Percentiles rank a stretch among this genome's conserved stretches.
These are phyloP conservation scores for Clitocybe nebularis DNA, from an alignment of 1,284 basidiomycete species.

Conservation along the genomic window DNA sequence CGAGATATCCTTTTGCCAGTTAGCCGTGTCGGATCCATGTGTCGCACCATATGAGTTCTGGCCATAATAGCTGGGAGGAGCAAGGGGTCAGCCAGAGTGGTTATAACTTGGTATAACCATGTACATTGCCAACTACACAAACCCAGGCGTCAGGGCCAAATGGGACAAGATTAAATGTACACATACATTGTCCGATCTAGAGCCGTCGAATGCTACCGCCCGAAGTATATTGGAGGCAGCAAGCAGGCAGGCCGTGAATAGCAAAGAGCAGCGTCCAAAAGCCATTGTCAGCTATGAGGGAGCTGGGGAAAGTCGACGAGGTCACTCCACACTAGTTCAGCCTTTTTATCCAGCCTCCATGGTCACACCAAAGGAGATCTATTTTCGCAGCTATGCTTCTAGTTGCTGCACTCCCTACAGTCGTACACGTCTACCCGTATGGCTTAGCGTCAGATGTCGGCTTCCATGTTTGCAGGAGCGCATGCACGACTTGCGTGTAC, in stretches of 20 bases:
- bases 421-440: not conserved
- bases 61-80: constrained; percentile 24
- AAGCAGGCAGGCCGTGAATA: constrained; percentile 10
- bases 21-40: constrained; percentile 34
- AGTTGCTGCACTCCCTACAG: not conserved
- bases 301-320: not conserved
- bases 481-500: not conserved
- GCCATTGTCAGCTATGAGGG: constrained; percentile 5
- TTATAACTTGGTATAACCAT: constrained; percentile 1
- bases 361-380: not conserved
- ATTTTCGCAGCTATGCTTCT: not conserved
- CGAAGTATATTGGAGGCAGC: constrained; percentile 6
- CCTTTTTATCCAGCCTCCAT: not conserved
- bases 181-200: constrained; percentile 27
- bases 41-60: constrained; percentile 58
- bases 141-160: not conserved
- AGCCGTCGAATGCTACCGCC: constrained; percentile 18
- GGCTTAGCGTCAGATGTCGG: not conserved
- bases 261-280: constrained; percentile 6
- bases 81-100: not conserved
- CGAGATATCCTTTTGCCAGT: constrained; percentile 47
- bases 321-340: too few species aligned
- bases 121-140: constrained; percentile 26
- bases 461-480: not conserved
- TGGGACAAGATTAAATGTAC: not conserved